Evolutionary conservation across 2,329 filamentous ascomycete genomes (phyloP).

Genomic region (Cryphonectria radicalis): DNA sequence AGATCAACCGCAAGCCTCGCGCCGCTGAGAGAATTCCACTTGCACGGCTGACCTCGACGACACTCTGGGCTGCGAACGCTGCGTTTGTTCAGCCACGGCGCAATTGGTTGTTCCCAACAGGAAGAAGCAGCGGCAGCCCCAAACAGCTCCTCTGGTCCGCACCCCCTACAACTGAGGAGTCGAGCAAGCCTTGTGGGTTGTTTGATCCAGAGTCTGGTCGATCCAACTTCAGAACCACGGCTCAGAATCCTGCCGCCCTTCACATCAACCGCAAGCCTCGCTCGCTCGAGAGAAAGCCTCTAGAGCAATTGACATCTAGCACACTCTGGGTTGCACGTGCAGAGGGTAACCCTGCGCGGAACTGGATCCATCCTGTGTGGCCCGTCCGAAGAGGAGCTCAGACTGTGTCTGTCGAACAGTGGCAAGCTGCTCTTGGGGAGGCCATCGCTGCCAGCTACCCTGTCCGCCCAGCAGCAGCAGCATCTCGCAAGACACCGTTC

Average conservation of each 20-base stretch:
- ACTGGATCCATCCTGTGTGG: slow-evolving; percentile 37
- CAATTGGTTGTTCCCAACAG: slow-evolving; percentile 37
- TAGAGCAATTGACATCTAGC: slow-evolving; percentile 36
- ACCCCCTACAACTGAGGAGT: slow-evolving; percentile 20
- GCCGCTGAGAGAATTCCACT: slow-evolving; percentile 34
- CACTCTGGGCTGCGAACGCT: slow-evolving; percentile 34
- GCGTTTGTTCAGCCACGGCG: slow-evolving; percentile 18
- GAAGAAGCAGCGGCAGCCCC: slow-evolving; percentile 2
- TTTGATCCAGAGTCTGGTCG: slow-evolving; percentile 34
- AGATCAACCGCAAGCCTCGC: slow-evolving; percentile 37
- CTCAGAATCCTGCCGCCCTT: slow-evolving; percentile 40
- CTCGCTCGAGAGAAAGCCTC: slow-evolving; percentile 32
- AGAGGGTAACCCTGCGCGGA: slow-evolving; percentile 26
- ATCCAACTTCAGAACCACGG: slow-evolving; percentile 36
- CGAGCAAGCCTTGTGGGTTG: slow-evolving; percentile 31
- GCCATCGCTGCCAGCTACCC: slow-evolving; percentile 26
- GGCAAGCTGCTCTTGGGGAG: slow-evolving; percentile 34
- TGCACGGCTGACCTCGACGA: slow-evolving; percentile 34
- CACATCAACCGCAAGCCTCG: slow-evolving; percentile 38
- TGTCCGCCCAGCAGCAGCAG: neutral
- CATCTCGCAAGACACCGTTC: neutral
- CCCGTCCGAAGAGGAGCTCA: slow-evolving; percentile 35
- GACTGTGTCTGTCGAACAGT: slow-evolving; percentile 29
- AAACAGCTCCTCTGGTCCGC: slow-evolving; percentile 39
- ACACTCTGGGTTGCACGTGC: slow-evolving; percentile 35